Base-by-base conservation (phyloP, 176 grass and related monocot species). In the Tillandsia leiboldiana region DNA sequence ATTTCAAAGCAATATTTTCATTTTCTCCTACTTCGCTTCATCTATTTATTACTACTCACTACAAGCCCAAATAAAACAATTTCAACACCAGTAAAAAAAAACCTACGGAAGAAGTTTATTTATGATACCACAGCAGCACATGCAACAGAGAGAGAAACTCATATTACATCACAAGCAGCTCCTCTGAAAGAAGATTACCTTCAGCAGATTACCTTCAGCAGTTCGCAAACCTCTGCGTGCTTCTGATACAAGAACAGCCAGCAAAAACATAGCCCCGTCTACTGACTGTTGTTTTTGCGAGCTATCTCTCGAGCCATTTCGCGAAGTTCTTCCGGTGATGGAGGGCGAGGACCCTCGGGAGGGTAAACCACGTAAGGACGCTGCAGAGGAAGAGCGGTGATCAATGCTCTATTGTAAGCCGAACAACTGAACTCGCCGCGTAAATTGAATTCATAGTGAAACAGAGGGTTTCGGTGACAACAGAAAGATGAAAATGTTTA, bases 341-440 rank as follows among this genome's bases (percentile, higher is more conserved):
- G 94, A 51, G 94, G 82, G 29, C 77, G 82, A 18, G 87, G 94
- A 49, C 84, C 89, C 69, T 99, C 89, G 1, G 89, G 82, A 47
- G 94, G 94, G 56, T 93, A 93, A 59, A 93, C 89, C 56, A 99
- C 94, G 47, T 93, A 99, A 12, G 82, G 79, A 53, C 85, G 87
- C 94, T 99, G 87, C 79, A 72, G 67, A 52, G n/a, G 15, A 15
- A 51, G 7, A n/a, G 77, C 0, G 50, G 18, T 57, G 0, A 65
- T 9, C 70, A 67, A 67, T 29, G 52, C 22, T 2, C 15, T 24
- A 24, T n/a, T n/a, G n/a, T 18, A 9, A 61, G 7, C 0, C 15
- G 12, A 61, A 61, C 8, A 61, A 5, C 33, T 7, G 33, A 42
- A 42, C 33, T 7, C 33, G 0, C 5, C 33, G 5, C 6, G 5